Percentiles rank a stretch among this genome's conserved stretches.
These are phyloP conservation scores for Bremia lactucae DNA, from an alignment of 352 stramenopile genomes.

Conservation along the genomic window DNA sequence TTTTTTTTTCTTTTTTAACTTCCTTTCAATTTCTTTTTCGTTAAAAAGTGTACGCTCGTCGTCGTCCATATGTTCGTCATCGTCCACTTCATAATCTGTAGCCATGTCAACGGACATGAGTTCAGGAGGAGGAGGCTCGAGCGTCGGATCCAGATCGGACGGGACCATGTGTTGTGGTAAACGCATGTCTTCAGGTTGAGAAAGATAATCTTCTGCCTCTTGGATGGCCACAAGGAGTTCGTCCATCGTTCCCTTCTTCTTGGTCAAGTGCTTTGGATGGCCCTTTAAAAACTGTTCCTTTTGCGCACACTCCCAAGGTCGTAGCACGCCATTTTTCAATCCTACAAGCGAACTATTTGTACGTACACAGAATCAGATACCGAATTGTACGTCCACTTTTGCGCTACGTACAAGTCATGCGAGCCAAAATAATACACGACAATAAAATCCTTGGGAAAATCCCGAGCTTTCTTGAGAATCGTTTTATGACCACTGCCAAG, in stretches of 20 bases:
- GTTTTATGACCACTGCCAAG: conserved; percentile 56
- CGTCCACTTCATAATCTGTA: conserved; percentile 4
- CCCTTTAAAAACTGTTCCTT: conserved; percentile 62
- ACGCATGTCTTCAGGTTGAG: conserved; percentile 61
- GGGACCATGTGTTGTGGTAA: conserved; percentile 70
- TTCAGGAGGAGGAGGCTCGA: conserved; percentile 49
- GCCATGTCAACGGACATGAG: conserved; percentile 15
- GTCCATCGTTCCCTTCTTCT: conserved; percentile 46
- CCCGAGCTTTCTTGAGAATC: conserved; percentile 62
- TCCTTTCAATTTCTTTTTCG: conserved; percentile 6
- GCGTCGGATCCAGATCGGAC: conserved; percentile 64
- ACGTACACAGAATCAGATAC: background rate
- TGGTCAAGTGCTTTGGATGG: conserved; percentile 52
- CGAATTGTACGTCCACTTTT: too few relatives aligned
- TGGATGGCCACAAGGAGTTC: conserved; percentile 41
- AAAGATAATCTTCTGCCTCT: conserved; percentile 71
- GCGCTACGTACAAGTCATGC: conserved; percentile 73
- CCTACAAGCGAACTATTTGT: conserved; percentile 40
- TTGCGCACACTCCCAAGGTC: conserved; percentile 61
- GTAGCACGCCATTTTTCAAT: conserved; percentile 57
- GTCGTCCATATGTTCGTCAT: conserved; percentile 18
- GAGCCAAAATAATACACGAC: conserved; percentile 83
- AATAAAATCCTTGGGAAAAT: conserved; percentile 60
- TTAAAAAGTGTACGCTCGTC: too few relatives aligned
- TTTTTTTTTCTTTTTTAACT: conserved; percentile 5